Evolutionary conservation across 1,284 basidiomycete genomes (phyloP), one percentile per base, ranked within the genome.

Genomic region (Pterula multifida): DNA sequence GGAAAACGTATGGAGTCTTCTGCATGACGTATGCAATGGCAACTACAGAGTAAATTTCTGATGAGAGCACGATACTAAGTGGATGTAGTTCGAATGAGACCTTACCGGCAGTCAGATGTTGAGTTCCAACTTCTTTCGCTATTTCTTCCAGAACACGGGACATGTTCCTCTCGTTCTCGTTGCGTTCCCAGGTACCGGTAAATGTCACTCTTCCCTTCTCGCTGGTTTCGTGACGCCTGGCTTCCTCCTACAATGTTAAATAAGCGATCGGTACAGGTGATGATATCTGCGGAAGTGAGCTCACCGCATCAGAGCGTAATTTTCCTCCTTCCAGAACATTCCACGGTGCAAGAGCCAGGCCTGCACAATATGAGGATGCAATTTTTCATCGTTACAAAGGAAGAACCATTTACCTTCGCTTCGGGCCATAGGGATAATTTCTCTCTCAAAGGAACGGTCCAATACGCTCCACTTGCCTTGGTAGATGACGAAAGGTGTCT

Each of bases 391-490:
- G 22, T 22, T 44, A 11, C 17, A 50, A 24, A 22, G 28, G 9
- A 23, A 32, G 28, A 32, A 12, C 6, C 23, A 11, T 47, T 17
- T 36, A 50, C 53, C 53, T 25, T 50, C 48, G 49, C 48, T 25
- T 11, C 66, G 63, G 6, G 63, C 65, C 74, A 78, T 77, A 1
- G 73, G 75, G 26, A 78, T 65, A 48, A 78, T 75, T 3, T 78
- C 75, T 3, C 73, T 61, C 61, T 77, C 75, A 47, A 76, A 66
- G 32, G 67, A 66, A 15, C 75, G 66, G 9, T 61, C 45, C 50
- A 73, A 60, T n/a, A 75, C 63, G 52, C 65, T 74, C 75, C 76
- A 47, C 9, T 24, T 11, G 15, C 45, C 45, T 19, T 47, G 45
- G 24, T 47, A 47, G 24, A 47, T 47, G 15, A 26, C 45, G 19